Base-by-base conservation (phyloP, 2,329 filamentous ascomycete genomes). In the Chaetomiaceae sp. region DNA sequence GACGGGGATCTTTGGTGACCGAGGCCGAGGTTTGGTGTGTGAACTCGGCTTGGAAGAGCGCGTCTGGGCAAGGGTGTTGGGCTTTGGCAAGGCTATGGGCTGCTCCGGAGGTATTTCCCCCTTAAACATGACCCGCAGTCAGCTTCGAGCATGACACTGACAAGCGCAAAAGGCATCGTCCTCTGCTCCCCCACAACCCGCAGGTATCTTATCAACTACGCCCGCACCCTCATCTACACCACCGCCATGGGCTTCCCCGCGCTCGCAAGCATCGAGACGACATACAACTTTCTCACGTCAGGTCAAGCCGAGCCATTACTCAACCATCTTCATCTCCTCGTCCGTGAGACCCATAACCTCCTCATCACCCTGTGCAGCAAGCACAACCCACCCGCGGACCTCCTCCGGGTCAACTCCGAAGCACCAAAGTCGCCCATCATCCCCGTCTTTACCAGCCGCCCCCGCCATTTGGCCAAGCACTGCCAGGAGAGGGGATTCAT, bases 161-260 rank as follows among this genome's bases (percentile, higher is more conserved):
- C 38, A 37, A 4, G 9, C 3, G 5, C 8, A 3, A 20, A n/a
- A 55, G 55, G 54, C 9, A 50, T 58, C n/a, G 69, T 89, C 1
- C 71, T 89, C 0, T 87, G 83, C 62, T 80, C 81, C 1, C 65
- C 74, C 0, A 67, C 76, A 1, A 78, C 81, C 0, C 72, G 83
- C 20, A 68, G 78, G 1, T 89, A 88, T 55, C 71, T 89, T 45
- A 77, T 89, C 65, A 89, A 90, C 62, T 89, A 89, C 61, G 85
- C 86, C 0, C 78, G 85, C n/a, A 82, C 78, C 2, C 68, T 89
- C 37, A 88, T 89, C 48, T 90, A 88, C 64, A 88, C 85, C 31
- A 44, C 57, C 7, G 50, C 55, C 38, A 53, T 56, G 49, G n/a
- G 44, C 2, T 50, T 58, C 34, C 53, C 57, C n/a, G 45, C 53